A percentile compares a stretch with the other conserved stretches of the same genome.
These are phyloP conservation scores for Penicillium oxalicum DNA, from an alignment of 2,329 filamentous ascomycete genomes.

Conservation along the genomic window DNA sequence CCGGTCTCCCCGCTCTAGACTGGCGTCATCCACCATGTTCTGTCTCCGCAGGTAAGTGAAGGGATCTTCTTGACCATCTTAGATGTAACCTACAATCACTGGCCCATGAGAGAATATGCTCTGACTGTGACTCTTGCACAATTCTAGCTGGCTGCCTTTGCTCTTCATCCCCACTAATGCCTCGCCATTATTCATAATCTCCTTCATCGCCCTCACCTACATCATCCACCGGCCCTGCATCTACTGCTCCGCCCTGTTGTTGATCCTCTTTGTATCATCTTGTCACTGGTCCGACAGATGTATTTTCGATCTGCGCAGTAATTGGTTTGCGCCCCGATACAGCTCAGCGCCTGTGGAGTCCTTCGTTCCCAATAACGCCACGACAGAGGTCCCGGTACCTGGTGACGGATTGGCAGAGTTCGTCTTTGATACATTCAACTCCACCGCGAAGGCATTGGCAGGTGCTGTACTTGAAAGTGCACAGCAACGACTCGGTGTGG, in stretches of 20 bases:
- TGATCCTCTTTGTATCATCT: conserved; percentile 88
- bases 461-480: conserved; percentile 61
- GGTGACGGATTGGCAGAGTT: conserved; percentile 33
- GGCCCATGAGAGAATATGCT: too few species aligned
- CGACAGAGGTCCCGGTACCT: conserved; percentile 19
- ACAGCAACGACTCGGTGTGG: conserved; percentile 39
- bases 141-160: conserved; percentile 69
- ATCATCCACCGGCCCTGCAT: conserved; percentile 94
- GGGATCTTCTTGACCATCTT: too few species aligned
- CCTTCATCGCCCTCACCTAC: conserved; percentile 89
- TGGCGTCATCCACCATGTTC: conserved; percentile 49
- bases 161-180: conserved; percentile 85
- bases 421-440: conserved; percentile 52
- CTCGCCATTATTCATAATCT: conserved; percentile 76
- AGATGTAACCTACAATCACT: too few species aligned
- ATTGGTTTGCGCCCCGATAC: conserved; percentile 85
- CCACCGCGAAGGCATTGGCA: conserved; percentile 62
- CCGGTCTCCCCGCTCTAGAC: neutral
- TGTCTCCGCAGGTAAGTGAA: conserved; percentile 56
- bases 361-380: conserved; percentile 11
- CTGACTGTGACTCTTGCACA: neutral
- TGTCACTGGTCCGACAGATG: conserved; percentile 85
- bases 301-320: conserved; percentile 85
- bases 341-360: conserved; percentile 29
- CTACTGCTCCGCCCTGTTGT: conserved; percentile 92